These are phyloP conservation scores for Citrus hindsii DNA, from an alignment of 345 rosid species.

Conservation along the genomic window DNA sequence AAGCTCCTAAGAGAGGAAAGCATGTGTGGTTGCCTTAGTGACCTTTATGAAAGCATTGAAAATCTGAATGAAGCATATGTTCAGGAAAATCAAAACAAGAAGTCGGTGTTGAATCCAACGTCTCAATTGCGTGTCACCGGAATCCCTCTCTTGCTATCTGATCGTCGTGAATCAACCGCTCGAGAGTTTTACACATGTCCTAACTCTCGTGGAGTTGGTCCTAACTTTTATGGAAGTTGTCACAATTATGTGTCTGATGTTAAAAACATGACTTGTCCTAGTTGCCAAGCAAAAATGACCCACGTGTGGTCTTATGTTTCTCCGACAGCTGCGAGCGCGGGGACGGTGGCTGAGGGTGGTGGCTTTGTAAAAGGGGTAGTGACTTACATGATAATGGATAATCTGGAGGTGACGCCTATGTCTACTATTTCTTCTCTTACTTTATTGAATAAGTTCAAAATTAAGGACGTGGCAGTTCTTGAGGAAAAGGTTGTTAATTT, in stretches of 20 bases:
- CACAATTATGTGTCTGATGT: not conserved
- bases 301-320: not conserved
- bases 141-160: not conserved
- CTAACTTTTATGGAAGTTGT: fast-evolving
- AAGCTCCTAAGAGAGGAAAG: not conserved
- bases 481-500: slow-evolving; percentile 5
- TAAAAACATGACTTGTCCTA: not conserved
- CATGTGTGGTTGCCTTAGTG: slow-evolving; percentile 5
- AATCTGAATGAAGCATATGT: not conserved
- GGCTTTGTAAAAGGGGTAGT: slow-evolving; percentile 30
- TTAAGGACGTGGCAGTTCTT: not conserved
- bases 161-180: not conserved
- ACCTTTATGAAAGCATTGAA: slow-evolving; percentile 10
- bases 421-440: slow-evolving; percentile 2
- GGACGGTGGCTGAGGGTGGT: not conserved
- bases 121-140: not conserved
- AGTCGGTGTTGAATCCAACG: not conserved
- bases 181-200: not conserved
- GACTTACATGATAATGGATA: slow-evolving; percentile 32
- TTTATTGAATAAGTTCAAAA: slow-evolving; percentile 10
- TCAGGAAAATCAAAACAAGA: slow-evolving; percentile 3
- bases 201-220: not conserved
- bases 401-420: slow-evolving; percentile 27
- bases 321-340: not conserved
- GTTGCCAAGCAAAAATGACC: not conserved